Evolutionary conservation across 1,284 basidiomycete genomes (phyloP), one percentile per base, ranked within the genome.

Genomic region (Lentinula novae-zelandiae): DNA sequence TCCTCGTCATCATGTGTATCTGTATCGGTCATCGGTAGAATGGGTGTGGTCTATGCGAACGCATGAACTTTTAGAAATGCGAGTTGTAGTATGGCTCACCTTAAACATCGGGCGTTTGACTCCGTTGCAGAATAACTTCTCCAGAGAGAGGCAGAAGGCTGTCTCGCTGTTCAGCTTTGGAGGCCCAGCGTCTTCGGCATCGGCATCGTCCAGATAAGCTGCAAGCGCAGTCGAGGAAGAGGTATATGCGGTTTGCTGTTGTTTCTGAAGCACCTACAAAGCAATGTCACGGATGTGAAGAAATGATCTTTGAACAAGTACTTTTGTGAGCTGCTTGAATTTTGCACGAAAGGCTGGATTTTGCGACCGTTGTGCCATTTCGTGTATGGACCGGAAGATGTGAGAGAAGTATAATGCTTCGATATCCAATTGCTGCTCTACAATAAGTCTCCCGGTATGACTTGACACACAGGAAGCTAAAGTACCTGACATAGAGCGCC

Each of bases 401-500:
- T 79, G 77, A 7, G 73, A 71, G 65, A 85, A 82, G 62, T 79
- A 78, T 3, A 69, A 62, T 20, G 68, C 68, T 71, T 91, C 89
- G 15, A 74, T 62, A 63, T 82, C 79, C 39, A 87, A 74, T 76
- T 81, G 84, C 88, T 91, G 69, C n/a, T 20, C 8, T 27, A 46
- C 20, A 22, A 9, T 31, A 49, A 60, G 15, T 46, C 12, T 12
- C 9, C 22, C 9, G 2, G 8, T 20, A 31, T 50, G 36, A 38
- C 36, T 8, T 13, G 17, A 20, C 44, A 46, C 17, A 20, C 8
- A 10, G 7, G 2, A 17, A 44, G 13, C 4, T 10, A 20, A n/a
- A 20, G 36, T 71, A 87, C 88, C 75, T 81, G 77, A 67, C 78
- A 77, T 82, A 83, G 85, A 34, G 76, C 70, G 2, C 90, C 90